A percentile compares a stretch with the other conserved stretches of the same genome.
Conservation (phyloP, 257 asterid species). For the Solanum medicagineum region DNA sequence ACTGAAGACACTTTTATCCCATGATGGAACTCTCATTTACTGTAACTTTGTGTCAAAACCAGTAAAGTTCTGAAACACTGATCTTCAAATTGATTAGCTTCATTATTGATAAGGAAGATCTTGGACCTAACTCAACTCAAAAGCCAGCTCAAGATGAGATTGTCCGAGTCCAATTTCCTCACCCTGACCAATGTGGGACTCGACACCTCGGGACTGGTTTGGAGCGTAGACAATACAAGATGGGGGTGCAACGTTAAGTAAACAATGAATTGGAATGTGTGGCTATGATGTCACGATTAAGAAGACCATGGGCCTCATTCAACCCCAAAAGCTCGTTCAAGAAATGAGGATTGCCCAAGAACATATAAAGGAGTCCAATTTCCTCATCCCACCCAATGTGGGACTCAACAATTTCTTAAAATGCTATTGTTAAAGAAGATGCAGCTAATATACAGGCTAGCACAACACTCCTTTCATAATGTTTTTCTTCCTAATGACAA, state of each 20-base stretch:
- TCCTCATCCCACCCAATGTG: not conserved
- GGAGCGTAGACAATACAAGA: too few species aligned
- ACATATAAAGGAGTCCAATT: not conserved
- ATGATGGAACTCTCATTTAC: not conserved
- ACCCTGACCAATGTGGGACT: too few species aligned
- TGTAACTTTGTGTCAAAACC: not conserved
- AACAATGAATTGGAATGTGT: too few species aligned
- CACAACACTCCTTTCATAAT: not conserved
- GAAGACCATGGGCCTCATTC: not conserved
- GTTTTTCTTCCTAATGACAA: not conserved
- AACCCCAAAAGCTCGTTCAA: not conserved
- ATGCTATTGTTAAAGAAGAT: not conserved
- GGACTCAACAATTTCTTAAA: not conserved
- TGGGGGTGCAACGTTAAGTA: too few species aligned
- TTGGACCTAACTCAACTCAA: too few species aligned
- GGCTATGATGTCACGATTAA: not conserved
- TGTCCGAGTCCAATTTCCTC: too few species aligned
- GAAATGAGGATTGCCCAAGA: not conserved
- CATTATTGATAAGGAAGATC: not conserved
- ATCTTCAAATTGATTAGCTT: not conserved
- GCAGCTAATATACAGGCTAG: not conserved
- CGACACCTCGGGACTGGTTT: too few species aligned
- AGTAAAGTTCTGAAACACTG: not conserved
- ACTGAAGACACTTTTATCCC: not conserved
- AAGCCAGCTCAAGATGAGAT: too few species aligned